Base-by-base conservation (phyloP, 352 stramenopile genomes). In the Phytophthora aleatoria region DNA sequence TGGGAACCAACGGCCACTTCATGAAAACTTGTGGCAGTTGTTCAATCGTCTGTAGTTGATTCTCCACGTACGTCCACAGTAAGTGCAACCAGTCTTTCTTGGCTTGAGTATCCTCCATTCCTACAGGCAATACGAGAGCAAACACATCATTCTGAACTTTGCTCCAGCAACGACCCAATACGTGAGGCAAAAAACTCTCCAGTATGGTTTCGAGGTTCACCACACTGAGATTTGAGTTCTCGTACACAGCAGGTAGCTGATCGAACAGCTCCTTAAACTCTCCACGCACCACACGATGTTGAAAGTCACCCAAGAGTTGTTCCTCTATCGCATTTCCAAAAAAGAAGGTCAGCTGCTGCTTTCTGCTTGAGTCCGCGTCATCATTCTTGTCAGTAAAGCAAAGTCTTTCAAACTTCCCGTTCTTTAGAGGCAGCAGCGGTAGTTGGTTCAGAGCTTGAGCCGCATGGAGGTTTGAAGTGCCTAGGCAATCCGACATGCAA, bases 21-120 rank as follows among this genome's bases (percentile, higher is more conserved):
- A 61, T 45, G 12, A 84, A 71, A 9, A 41, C 43, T 48, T 66
- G 44, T 3, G 56, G 67, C 4, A 79, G 35, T 16, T 69, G 64
- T 8, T 75, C 57, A 28, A 67, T 59, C 10, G 31, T 73, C 30
- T 55, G 36, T 55, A 89, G 50, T 1, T 70, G 71, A 33, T 57
- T 61, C 20, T 89, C 76, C 27, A 83, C 53, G 57, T 88, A 89
- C 33, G 53, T 66, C 81, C 81, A 91, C 38, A 84, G 59, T 9
- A 79, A 59, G 8, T 59, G 63, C 30, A 87, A 41, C 81, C 81
- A 90, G n/a, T 83, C 66, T 16, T 70, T 48, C 8, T 30, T 76
- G 24, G 69, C 31, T 55, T 52, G 59, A 15, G n/a, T n/a, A 5
- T 16, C 53, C 4, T 69, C 43, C 38, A 16, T 27, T 30, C 59